These are phyloP conservation scores for Sporisorium iseilematis-ciliati DNA, from an alignment of 1,284 basidiomycete species.

Conservation along the genomic window DNA sequence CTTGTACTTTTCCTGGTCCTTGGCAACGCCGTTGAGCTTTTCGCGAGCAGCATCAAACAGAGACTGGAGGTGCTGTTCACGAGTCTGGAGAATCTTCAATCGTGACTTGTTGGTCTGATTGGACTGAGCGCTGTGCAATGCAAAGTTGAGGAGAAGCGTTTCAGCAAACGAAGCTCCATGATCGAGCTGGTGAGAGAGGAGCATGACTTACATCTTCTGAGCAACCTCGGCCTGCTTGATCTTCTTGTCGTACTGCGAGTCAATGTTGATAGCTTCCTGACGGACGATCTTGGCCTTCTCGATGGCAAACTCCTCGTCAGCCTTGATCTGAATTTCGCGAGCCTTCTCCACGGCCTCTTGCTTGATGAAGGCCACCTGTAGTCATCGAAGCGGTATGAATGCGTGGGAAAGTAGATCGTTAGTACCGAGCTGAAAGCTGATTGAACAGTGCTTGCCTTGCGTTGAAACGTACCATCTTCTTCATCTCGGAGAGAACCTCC, in stretches of 20 bases:
- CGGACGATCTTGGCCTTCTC: slow-evolving; percentile 70
- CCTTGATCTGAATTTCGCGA: slow-evolving; percentile 69
- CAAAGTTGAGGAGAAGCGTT: neutral
- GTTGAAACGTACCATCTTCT: slow-evolving; percentile 83
- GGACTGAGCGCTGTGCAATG: slow-evolving; percentile 82
- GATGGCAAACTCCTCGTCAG: slow-evolving; percentile 69
- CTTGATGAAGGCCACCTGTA: slow-evolving; percentile 68
- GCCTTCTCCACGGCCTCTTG: slow-evolving; percentile 70
- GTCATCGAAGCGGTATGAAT: neutral
- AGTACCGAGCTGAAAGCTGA: neutral
- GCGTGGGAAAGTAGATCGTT: neutral
- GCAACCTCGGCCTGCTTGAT: slow-evolving; percentile 65
- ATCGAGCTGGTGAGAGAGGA: neutral
- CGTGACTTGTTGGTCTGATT: slow-evolving; percentile 94
- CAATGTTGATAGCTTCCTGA: slow-evolving; percentile 66
- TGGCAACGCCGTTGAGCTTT: slow-evolving; percentile 77
- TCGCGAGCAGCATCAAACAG: slow-evolving; percentile 84
- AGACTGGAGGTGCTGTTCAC: slow-evolving; percentile 91
- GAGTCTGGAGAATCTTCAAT: slow-evolving; percentile 86
- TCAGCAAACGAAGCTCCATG: neutral
- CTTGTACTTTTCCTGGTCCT: slow-evolving; percentile 76
- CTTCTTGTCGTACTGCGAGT: slow-evolving; percentile 67
- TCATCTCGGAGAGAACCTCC: slow-evolving; percentile 96
- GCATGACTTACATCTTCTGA: slow-evolving; percentile 66
- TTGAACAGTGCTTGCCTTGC: neutral